phyloP scores from a whole-genome alignment of 106 monocot species.

The Dendrobium chrysotoxum region DNA sequence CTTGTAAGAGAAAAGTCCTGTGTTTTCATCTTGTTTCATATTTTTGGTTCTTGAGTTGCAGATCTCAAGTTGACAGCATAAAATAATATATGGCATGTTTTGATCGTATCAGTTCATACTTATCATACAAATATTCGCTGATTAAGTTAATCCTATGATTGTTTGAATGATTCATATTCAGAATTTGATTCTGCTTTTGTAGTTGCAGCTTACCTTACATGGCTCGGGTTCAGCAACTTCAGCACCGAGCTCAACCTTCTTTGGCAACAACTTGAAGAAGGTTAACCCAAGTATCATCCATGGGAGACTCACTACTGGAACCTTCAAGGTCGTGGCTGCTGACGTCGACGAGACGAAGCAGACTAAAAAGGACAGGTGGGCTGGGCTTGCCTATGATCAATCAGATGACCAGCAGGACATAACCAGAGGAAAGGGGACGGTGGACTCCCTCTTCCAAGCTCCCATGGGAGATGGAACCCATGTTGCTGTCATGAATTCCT shows the following conservation, averaged over 20 bases:
- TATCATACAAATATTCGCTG: too few species aligned
- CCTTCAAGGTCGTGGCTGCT: constrained; percentile 53
- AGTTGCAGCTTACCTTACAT: constrained; percentile 39
- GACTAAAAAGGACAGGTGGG: constrained; percentile 60
- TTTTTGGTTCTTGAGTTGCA: neutral
- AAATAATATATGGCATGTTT: neutral
- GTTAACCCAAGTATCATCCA: constrained; percentile 23
- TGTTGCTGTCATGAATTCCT: constrained; percentile 64
- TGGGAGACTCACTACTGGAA: constrained; percentile 39
- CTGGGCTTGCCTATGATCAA: constrained; percentile 42
- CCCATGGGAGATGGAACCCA: constrained; percentile 83
- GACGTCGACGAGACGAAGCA: constrained; percentile 80
- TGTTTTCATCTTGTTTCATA: neutral
- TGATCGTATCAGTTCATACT: neutral
- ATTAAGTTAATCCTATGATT: too few species aligned
- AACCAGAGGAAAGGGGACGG: constrained; percentile 81
- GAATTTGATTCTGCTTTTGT: too few species aligned
- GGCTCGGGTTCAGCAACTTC: constrained; percentile 29
- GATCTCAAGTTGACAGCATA: neutral
- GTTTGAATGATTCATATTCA: too few species aligned
- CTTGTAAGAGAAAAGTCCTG: too few species aligned
- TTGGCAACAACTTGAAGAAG: constrained; percentile 69
- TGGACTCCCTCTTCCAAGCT: constrained; percentile 82
- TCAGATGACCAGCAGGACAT: constrained; percentile 99
- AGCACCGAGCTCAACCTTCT: constrained; percentile 50